Evolutionary conservation across 768 basidiomycete species (phyloP), one percentile per base, ranked within the genome.

Genomic region (Tulasnella sp.): DNA sequence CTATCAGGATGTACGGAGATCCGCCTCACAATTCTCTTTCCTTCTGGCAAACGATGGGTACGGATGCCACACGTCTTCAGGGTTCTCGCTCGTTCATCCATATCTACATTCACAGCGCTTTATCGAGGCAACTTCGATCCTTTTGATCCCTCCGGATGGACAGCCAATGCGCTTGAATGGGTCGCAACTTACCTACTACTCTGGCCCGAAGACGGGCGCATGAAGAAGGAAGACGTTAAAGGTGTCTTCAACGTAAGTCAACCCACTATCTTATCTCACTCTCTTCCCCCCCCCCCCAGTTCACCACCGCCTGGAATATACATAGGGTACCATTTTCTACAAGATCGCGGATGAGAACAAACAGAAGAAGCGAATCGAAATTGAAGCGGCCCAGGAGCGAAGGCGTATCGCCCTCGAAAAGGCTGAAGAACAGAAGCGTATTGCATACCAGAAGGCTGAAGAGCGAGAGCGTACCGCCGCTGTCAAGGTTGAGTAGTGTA

Each of bases 171-270:
- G 4, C 21, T 34, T 7, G 53, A 56, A 41, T 56, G 53, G 53
- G 10, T 44, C n/a, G 4, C 53, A 13, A 19, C 27, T 15, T 56
- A 56, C 42, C 15, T 56, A 5, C 19, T 41, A 4, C 27, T 56
- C 4, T 56, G 32, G 32, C 34, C 53, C 27, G 21, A 41, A 42
- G 32, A 56, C 27, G 53, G 53, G 11, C 17, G 24, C 19, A 42
- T 56, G 53, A 56, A 44, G 42, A 56, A 56, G 32, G 53, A 56
- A 29, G 53, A 56, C 38, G 38, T 41, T 8, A n/a, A 29, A 13
- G 32, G 53, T 23, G 27, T 41, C 13, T 56, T n/a, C 27, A 29
- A 56, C 53, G 53, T 41, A 42, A 4, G 53, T 51, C 24, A 9
- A 7, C 45, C 45, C 41, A n/a, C n/a, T n/a, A 38, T 38, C 34